Conservation (phyloP, 2,329 filamentous ascomycete species). For the Aspergillus sp. region DNA sequence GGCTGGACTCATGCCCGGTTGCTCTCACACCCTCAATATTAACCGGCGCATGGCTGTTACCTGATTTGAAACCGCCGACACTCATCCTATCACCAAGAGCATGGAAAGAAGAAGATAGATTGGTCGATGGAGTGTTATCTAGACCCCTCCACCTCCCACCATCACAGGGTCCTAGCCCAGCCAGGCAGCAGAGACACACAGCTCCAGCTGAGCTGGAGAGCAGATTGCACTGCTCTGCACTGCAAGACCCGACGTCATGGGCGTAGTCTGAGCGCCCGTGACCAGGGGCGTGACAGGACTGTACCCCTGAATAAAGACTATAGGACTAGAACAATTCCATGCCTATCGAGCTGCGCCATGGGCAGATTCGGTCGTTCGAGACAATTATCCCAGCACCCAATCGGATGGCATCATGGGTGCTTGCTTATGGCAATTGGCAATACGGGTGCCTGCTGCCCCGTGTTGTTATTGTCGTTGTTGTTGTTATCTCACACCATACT, state of each 20-base stretch:
- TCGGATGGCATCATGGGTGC: background rate
- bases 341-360: background rate
- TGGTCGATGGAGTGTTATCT: background rate
- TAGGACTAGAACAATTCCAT: background rate
- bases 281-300: background rate
- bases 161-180: background rate
- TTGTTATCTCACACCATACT: background rate
- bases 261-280: background rate
- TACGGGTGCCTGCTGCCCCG: background rate
- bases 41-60: background rate
- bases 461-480: background rate
- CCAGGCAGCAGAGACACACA: background rate
- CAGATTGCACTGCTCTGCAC: background rate
- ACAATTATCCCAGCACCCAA: background rate
- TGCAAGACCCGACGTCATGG: background rate
- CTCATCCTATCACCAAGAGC: background rate
- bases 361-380: background rate
- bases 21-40: no score
- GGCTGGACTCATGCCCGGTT: no score
- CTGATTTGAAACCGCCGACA: background rate
- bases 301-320: constrained; percentile 1
- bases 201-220: background rate
- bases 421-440: background rate
- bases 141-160: background rate
- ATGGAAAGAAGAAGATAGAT: background rate